Base-by-base conservation (phyloP, 805 yeast species). In the Torulaspora indica region DNA sequence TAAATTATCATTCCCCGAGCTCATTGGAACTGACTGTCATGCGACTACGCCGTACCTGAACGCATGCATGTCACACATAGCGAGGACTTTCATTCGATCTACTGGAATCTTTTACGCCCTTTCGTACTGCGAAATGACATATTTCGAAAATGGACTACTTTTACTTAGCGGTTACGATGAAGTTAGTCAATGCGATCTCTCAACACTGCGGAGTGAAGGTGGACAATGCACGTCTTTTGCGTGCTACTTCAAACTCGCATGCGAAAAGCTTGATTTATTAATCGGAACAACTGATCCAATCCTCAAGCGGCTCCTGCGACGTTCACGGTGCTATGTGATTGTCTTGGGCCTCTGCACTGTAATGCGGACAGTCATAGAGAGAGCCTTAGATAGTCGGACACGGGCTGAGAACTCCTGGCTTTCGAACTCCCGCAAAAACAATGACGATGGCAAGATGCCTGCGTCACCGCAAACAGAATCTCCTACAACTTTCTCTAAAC, bases 21-120 rank as follows among this genome's bases (percentile, higher is more conserved):
- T 48, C 17, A 10, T 55, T 2, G 37, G 35, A 5, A 38, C 40
- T 2, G 46, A 41, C 2, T 32, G 33, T 17, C 35, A 35, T 4
- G 13, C 20, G 10, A 9, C 57, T 2, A 35, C 67, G 0, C 67
- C 67, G 8, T 53, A 50, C 33, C 14, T 57, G 15, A 38, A 46
- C 8, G 34, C 42, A 6, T 43, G 48, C 9, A 27, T 51, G 5
- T 37, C 52, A 1, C 18, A 41, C 8, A 25, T 46, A 12, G 24
- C 39, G 20, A 28, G 42, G 10, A 13, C 52, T 5, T 35, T 47
- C 12, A 22, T 42, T 2, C 40, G 61, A 29, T 29, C 53, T 12
- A 20, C 45, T 30, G 33, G 43, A 7, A 47, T 44, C 25, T 47
- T 52, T 25, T 53, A 54, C 42, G 40, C 40, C 9, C 31, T 53